phyloP scores from a whole-genome alignment of 1,139 yeast species.

The Zygosaccharomyces sapae region DNA sequence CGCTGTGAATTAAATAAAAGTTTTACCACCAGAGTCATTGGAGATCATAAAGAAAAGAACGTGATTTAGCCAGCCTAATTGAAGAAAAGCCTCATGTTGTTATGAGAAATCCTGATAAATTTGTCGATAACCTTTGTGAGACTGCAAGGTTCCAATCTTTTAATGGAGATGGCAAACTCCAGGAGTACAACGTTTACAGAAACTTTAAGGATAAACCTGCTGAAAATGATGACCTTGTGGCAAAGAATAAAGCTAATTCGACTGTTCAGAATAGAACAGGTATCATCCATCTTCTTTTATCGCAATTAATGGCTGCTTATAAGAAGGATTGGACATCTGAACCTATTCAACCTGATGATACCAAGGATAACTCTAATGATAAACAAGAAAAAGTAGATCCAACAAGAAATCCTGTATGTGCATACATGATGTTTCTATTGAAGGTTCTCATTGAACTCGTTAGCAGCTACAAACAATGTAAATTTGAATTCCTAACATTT shows the following conservation, averaged over 20 bases:
- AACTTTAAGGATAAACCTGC: conserved; percentile 37
- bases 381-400: conserved; percentile 37
- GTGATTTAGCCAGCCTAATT: conserved; percentile 51
- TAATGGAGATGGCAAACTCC: conserved; percentile 39
- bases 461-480: conserved; percentile 74
- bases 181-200: conserved; percentile 30
- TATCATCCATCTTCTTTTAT: conserved; percentile 55
- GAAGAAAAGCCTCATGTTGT: conserved; percentile 55
- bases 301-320: conserved; percentile 58
- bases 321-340: conserved; percentile 50
- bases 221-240: conserved; percentile 37
- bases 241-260: conserved; percentile 17
- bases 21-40: conserved; percentile 37
- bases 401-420: conserved; percentile 48
- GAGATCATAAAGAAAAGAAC: conserved; percentile 32
- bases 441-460: conserved; percentile 67
- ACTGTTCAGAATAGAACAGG: conserved; percentile 45
- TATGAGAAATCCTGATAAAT: conserved; percentile 55
- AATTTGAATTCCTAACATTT: conserved; percentile 75
- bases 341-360: conserved; percentile 30
- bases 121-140: conserved; percentile 51
- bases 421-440: conserved; percentile 64
- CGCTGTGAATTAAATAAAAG: conserved; percentile 44
- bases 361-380: conserved; percentile 24
- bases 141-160: conserved; percentile 50